These are phyloP conservation scores for Xylariaceae sp. DNA, from an alignment of 2,329 filamentous ascomycete species.

Conservation along the genomic window DNA sequence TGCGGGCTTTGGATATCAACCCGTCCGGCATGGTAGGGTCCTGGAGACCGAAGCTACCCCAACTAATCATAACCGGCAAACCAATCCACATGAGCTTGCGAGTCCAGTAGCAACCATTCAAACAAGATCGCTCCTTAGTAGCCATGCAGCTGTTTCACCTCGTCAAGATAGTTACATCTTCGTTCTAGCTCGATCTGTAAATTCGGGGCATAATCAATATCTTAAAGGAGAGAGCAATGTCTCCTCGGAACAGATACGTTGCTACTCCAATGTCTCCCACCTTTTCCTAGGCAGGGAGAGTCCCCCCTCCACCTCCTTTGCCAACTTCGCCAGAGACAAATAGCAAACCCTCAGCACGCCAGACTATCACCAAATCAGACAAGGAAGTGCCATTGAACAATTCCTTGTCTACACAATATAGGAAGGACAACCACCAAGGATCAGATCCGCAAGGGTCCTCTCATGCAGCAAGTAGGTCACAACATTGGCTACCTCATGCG, in stretches of 20 bases:
- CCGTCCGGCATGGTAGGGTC: slow-evolving; percentile 1
- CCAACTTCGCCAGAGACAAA: not conserved
- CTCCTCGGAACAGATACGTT: not conserved
- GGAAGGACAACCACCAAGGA: no score
- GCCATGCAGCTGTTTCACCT: not conserved
- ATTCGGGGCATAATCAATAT: not conserved
- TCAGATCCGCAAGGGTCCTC: no score
- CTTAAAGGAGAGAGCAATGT: not conserved
- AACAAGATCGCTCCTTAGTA: not conserved
- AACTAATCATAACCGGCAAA: no score
- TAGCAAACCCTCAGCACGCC: not conserved
- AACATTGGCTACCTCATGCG: no score
- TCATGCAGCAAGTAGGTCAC: no score
- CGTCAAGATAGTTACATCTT: not conserved
- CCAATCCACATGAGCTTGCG: not conserved
- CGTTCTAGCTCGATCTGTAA: not conserved
- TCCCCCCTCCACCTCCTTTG: slow-evolving; percentile 18
- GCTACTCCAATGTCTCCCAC: slow-evolving; percentile 12
- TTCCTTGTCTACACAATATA: no score
- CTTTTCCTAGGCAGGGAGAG: slow-evolving; percentile 12
- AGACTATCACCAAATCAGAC: not conserved
- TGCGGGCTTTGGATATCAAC: slow-evolving; percentile 9
- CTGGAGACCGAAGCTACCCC: no score
- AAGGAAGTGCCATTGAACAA: not conserved
- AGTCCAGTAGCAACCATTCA: not conserved